Evolutionary conservation across 768 basidiomycete species (phyloP), one percentile per base, ranked within the genome.

Genomic region (Pleurotus giganteus): DNA sequence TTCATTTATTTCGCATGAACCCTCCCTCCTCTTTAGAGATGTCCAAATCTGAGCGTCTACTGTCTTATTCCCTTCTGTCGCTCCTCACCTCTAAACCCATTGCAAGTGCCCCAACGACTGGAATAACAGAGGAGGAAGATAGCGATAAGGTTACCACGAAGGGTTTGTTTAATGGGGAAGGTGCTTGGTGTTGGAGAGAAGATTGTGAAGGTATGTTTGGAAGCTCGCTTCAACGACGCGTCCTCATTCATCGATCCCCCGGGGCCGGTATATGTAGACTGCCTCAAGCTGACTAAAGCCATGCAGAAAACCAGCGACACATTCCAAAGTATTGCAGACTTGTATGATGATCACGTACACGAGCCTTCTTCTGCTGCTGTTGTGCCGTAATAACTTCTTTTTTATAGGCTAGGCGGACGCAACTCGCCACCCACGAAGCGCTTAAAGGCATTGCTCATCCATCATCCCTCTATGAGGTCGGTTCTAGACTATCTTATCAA

Each of bases 171-270:
- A 93, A 92, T 58, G 73, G 75, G 7, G 81, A 89, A 23, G 86
- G 89, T 1, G 91, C 89, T 2, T 90, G 92, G 89, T 92, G 91
- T 66, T 95, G 91, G 91, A 77, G 84, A 23, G 89, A 94, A 51
- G 77, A 76, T 2, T 93, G 91, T 65, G 69, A 78, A 65, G 84
- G 89, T 89, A 61, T 12, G n/a, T n/a, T n/a, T n/a, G n/a, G n/a
- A n/a, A n/a, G n/a, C n/a, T n/a, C n/a, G n/a, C n/a, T n/a, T n/a
- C n/a, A n/a, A n/a, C n/a, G n/a, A n/a, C n/a, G n/a, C n/a, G n/a
- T n/a, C n/a, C n/a, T n/a, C n/a, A n/a, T n/a, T n/a, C n/a, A n/a
- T n/a, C n/a, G n/a, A n/a, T n/a, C n/a, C n/a, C n/a, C n/a, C n/a
- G n/a, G 9, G 7, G 21, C 4, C 12, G 13, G 15, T 37, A 12